Percentiles rank a stretch among this genome's conserved stretches.
These are phyloP conservation scores for Wilcoxina mikolae DNA, from an alignment of 495 filamentous ascomycete genomes.

Conservation along the genomic window DNA sequence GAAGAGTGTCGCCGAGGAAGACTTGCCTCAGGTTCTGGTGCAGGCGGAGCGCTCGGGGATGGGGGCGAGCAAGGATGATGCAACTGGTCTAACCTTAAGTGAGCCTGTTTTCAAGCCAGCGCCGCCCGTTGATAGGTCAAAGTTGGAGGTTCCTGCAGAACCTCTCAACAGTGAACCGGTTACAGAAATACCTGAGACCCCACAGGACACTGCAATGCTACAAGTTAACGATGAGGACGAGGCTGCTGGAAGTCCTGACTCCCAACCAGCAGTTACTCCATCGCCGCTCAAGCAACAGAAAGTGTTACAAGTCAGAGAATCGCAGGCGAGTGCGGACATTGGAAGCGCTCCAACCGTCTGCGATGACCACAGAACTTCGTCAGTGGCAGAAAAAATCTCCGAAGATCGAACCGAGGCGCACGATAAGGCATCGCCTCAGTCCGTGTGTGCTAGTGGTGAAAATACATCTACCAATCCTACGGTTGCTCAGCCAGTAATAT, in stretches of 20 bases:
- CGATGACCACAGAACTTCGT: no score
- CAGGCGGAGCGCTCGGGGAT: background rate
- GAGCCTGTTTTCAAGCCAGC: background rate
- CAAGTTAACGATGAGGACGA: background rate
- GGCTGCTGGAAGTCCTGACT: no score
- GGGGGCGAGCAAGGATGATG: background rate
- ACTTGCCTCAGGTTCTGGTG: background rate
- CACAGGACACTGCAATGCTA: background rate
- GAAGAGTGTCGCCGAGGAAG: background rate
- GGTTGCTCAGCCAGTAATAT: background rate
- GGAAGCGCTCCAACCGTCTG: background rate
- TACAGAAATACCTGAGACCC: background rate
- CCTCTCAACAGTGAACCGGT: background rate
- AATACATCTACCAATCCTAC: background rate
- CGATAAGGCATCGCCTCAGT: no score
- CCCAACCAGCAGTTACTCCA: no score
- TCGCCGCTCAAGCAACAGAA: background rate
- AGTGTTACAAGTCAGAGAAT: background rate
- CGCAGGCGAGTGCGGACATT: background rate
- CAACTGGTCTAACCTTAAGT: background rate
- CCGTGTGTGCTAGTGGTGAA: no score
- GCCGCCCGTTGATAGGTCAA: no score
- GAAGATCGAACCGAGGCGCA: no score
- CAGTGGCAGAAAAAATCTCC: no score
- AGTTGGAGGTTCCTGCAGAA: no score